Evolutionary conservation across 306 rosid species (phyloP), one percentile per base, ranked within the genome.

Genomic region (Canavalia ensiformis): DNA sequence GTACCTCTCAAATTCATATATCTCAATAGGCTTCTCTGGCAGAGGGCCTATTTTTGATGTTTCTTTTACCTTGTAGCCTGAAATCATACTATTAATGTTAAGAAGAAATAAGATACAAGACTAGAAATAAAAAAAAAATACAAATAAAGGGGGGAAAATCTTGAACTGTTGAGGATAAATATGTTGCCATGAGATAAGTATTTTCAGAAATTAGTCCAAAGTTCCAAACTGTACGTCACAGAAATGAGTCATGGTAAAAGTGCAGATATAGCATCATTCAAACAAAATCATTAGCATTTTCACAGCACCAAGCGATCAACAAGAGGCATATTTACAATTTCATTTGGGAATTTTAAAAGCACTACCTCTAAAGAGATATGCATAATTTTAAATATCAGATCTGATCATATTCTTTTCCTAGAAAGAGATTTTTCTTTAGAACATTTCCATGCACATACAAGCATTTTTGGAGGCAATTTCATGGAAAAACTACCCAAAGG

Each of bases 1-100:
- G 47, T 90, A 95, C 99, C 99, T 80, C 79, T 93, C 99, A 84
- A 95, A 95, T 83, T 96, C 99, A 60, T 93, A 96, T 86, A 96
- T 89, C 82, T 96, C 99, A 74, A 96, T 87, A 34, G 97, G 97
- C 86, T 96, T 93, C 88, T 86, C 91, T 0, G 99, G 99, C 5
- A 91, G 97, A 72, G 97, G 97, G 50, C 99, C 98, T 82, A 90
- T 0, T 71, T 90, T 92, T 8, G 93, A 84, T 81, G 96, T 96
- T 88, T 96, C 98, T 88, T 96, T 93, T 72, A 90, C 88, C 81
- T 83, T 89, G 62, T 74, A 84, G 76, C 91, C 99, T 96, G 91
- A 79, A 74, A 79, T 59, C 85, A 45, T 37, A 68, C 34, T 75
- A 72, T 78, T 57, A 46, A 34, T 25, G 80, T 87, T 74, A 81